A percentile compares a stretch with the other conserved stretches of the same genome.
phyloP scores from a whole-genome alignment of 208 protist species.

The Leishmania braziliensis region DNA sequence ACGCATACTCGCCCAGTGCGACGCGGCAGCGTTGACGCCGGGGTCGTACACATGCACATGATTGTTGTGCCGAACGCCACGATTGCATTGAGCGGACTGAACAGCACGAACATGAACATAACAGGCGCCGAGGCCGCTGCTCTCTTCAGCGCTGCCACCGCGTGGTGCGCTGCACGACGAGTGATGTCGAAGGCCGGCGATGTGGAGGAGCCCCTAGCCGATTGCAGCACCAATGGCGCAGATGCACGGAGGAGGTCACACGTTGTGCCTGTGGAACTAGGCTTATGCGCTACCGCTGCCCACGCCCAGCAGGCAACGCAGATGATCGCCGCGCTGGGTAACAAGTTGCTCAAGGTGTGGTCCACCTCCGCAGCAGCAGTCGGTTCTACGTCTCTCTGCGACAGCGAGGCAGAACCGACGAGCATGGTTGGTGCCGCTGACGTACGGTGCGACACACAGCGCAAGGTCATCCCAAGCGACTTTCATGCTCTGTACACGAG shows the following conservation, averaged over 20 bases:
- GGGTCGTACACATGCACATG: slow-evolving; percentile 15
- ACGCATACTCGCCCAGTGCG: not conserved
- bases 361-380: not conserved
- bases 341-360: slow-evolving; percentile 30
- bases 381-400: not conserved
- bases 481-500: slow-evolving; percentile 69
- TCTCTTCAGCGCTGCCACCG: slow-evolving; percentile 18
- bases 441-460: slow-evolving; percentile 51
- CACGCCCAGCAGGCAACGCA: slow-evolving; percentile 18
- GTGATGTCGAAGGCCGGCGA: not conserved
- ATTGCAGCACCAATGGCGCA: not conserved
- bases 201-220: not conserved
- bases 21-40: not conserved
- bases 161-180: slow-evolving; percentile 22
- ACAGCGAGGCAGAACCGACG: not conserved
- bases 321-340: slow-evolving; percentile 28
- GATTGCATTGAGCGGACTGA: slow-evolving; percentile 5
- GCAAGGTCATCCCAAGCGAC: slow-evolving; percentile 70
- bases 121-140: slow-evolving; percentile 14
- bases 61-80: slow-evolving; percentile 25
- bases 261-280: slow-evolving; percentile 4
- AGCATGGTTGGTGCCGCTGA: not conserved
- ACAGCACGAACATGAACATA: slow-evolving; percentile 24
- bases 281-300: slow-evolving; percentile 28
- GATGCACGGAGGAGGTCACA: not conserved